Percentiles rank a stretch among this genome's conserved stretches.
Conservation (phyloP, 768 basidiomycete genomes). For the Mycena filopes region DNA sequence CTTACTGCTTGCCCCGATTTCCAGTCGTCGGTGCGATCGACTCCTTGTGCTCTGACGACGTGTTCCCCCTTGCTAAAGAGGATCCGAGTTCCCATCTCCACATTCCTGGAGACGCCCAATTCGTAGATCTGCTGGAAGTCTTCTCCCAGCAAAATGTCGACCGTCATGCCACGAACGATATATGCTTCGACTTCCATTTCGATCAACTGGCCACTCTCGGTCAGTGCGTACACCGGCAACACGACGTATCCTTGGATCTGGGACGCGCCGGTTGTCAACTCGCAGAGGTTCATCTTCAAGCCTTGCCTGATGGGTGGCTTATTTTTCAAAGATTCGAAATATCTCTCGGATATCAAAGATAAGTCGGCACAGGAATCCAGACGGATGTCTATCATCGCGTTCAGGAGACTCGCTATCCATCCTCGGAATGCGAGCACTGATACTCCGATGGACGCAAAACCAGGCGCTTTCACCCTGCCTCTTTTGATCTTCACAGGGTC, state of each 20-base stretch:
- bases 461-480: too few relatives aligned
- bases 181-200: neutral
- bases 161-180: neutral
- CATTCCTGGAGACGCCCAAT: neutral
- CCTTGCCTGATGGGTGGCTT: neutral
- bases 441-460: too few relatives aligned
- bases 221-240: neutral
- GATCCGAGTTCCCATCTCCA: neutral
- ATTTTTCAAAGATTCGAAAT: neutral
- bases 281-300: neutral
- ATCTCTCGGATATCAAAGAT: neutral
- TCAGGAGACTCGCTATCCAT: too few relatives aligned
- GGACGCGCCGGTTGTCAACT: neutral
- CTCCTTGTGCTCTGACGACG: neutral
- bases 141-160: neutral
- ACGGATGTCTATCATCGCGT: too few relatives aligned
- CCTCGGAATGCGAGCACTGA: too few relatives aligned
- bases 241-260: neutral
- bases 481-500: too few relatives aligned
- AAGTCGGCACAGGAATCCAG: neutral
- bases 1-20: neutral
- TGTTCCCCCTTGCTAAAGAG: neutral
- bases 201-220: neutral
- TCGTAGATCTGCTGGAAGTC: neutral
- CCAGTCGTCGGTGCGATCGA: neutral